Evolutionary conservation across 1,284 basidiomycete species (phyloP).

Genomic region (Austroboletus novae-zelandiae): DNA sequence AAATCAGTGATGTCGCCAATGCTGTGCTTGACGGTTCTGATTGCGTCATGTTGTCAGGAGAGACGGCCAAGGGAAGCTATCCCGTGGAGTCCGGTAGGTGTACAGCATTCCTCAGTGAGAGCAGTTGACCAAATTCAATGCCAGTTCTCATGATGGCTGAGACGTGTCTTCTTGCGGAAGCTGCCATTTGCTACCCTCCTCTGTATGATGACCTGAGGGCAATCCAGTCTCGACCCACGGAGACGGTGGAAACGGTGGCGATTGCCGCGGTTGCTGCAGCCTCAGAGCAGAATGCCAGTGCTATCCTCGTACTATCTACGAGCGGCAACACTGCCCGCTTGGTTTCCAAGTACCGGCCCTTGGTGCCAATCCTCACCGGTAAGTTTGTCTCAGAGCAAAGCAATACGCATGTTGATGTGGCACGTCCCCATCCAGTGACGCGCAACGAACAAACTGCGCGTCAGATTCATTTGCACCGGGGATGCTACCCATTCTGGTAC

Average conservation of each 20-base stretch:
- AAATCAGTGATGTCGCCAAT: slow-evolving; percentile 97
- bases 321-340: slow-evolving; percentile 96
- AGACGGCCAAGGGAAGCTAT: slow-evolving; percentile 95
- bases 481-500: slow-evolving; percentile 98
- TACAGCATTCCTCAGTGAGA: background rate
- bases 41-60: slow-evolving; percentile 98
- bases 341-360: slow-evolving; percentile 95
- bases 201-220: slow-evolving; percentile 86
- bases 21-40: slow-evolving; percentile 96
- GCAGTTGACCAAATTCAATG: slow-evolving; percentile 12
- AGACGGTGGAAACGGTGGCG: slow-evolving; percentile 91
- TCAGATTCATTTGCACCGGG: slow-evolving; percentile 96
- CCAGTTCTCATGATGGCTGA: slow-evolving; percentile 98
- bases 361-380: slow-evolving; percentile 94
- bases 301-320: slow-evolving; percentile 95
- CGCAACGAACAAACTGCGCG: slow-evolving; percentile 95
- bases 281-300: slow-evolving; percentile 90
- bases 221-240: slow-evolving; percentile 81
- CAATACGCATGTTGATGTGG: slow-evolving; percentile 2
- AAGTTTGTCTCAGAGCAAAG: slow-evolving; percentile 22
- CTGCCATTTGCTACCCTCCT: slow-evolving; percentile 90
- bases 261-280: slow-evolving; percentile 93
- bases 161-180: slow-evolving; percentile 92
- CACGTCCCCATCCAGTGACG: slow-evolving; percentile 61
- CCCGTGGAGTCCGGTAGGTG: slow-evolving; percentile 85